Evolutionary conservation across 805 yeast species (phyloP), one percentile per base, ranked within the genome.

Genomic region (Yarrowia alimentaria): DNA sequence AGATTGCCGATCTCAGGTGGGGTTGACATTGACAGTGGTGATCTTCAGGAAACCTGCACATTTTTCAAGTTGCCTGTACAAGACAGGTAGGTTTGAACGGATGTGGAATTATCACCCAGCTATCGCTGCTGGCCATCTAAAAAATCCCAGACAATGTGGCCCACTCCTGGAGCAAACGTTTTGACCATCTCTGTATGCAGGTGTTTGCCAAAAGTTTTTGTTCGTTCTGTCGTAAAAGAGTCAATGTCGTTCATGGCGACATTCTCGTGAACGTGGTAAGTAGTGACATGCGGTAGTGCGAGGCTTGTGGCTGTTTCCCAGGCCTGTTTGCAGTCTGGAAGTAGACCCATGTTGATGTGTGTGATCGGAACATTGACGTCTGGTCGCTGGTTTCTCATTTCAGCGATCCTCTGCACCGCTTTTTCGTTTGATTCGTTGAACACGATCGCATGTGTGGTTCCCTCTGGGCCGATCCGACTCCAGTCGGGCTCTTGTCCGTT

Each of bases 131-230:
- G 14, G 7, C 6, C 14, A 6, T 10, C 29, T 22, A 49, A 67
- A 66, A 40, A 40, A 54, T 79, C 83, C 3, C 74, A 69, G 37
- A 85, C 85, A 1, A 85, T 68, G 58, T 87, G 96, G 82, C 85
- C 82, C 1, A 88, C 80, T 42, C 83, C 91, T 0, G 96, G 96
- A 0, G 95, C 94, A 71, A 81, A 87, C 0, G 91, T 84, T 66
- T 87, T 88, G 51, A 88, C 85, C 57, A 70, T 76, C 55, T 84
- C 87, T 8, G 81, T 54, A 54, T 78, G 80, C 1, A 58, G 8
- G 9, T 64, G 65, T 6, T 37, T 51, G 1, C 31, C 28, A 11
- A 59, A 52, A 2, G 38, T 16, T 13, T 19, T n/a, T 6, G 14
- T 33, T 3, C 68, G 62, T 3, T 56, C 54, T 1, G 50, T 34